phyloP scores from a whole-genome alignment of 2,329 filamentous ascomycete species.

The Colletotrichum liaoningense region DNA sequence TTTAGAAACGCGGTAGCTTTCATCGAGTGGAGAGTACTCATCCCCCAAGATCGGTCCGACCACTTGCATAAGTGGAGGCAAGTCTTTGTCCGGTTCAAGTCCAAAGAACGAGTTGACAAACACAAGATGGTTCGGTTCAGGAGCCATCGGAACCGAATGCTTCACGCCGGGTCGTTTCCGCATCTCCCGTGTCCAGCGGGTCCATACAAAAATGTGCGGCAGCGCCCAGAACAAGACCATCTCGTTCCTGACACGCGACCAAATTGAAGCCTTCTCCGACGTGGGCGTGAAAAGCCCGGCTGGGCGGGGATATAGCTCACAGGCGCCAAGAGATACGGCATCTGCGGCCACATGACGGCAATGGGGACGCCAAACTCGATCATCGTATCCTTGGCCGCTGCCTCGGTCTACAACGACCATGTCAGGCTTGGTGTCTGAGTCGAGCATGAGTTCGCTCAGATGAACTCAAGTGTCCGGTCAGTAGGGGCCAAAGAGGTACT shows the following conservation, averaged over 20 bases:
- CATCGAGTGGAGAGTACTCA: conserved; percentile 45
- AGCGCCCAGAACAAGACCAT: conserved; percentile 42
- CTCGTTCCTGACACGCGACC: conserved; percentile 48
- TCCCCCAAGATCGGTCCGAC: conserved; percentile 55
- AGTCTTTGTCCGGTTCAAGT: conserved; percentile 53
- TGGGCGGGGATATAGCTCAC: conserved; percentile 53
- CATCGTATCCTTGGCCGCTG: conserved; percentile 52
- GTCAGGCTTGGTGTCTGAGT: conserved; percentile 43
- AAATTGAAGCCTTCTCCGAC: conserved; percentile 51
- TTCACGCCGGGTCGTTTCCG: conserved; percentile 46
- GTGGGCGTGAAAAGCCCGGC: conserved; percentile 51
- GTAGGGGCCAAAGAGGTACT: conserved; percentile 50
- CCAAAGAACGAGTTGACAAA: conserved; percentile 58
- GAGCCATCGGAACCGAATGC: conserved; percentile 41
- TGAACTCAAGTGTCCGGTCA: conserved; percentile 46
- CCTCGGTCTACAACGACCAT: conserved; percentile 55
- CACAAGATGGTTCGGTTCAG: conserved; percentile 54
- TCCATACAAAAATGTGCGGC: conserved; percentile 38
- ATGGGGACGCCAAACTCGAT: conserved; percentile 50
- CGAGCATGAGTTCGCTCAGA: conserved; percentile 39
- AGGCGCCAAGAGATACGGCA: conserved; percentile 51
- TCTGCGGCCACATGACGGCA: conserved; percentile 53
- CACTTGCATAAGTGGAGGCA: conserved; percentile 51
- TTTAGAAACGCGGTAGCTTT: conserved; percentile 44
- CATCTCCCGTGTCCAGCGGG: conserved; percentile 46